These are phyloP conservation scores for Penicillium sp. DNA, from an alignment of 2,329 filamentous ascomycete genomes.

Conservation along the genomic window DNA sequence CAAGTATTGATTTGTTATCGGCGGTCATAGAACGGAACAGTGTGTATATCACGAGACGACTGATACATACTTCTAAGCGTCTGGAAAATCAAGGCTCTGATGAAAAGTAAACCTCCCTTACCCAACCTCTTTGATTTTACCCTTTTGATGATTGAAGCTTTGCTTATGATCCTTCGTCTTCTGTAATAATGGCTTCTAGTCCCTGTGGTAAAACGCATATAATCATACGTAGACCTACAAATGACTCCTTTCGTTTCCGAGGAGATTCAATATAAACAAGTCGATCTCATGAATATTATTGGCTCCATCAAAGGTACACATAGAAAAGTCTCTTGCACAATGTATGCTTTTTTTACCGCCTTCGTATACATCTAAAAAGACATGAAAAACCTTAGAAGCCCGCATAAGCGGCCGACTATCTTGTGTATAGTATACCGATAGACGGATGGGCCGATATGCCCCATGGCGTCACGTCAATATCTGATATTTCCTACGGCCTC, in stretches of 20 bases:
- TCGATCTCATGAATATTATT: constrained; percentile 7
- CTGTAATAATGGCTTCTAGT: constrained; percentile 21
- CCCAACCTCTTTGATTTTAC: constrained; percentile 3
- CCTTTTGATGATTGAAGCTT: constrained; percentile 11
- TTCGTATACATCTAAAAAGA: no score
- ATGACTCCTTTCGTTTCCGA: constrained; percentile 16
- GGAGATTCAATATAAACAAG: constrained; percentile 16
- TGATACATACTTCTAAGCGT: constrained; percentile 15
- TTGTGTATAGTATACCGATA: no score
- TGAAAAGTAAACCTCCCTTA: constrained; percentile 18
- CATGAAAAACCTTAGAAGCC: no score
- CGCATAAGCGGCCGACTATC: no score
- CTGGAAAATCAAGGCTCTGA: constrained; percentile 32
- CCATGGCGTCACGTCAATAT: no score
- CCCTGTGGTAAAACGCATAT: constrained; percentile 18
- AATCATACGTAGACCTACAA: background rate
- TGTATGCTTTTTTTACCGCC: no score
- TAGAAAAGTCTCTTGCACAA: no score
- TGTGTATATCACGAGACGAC: no score
- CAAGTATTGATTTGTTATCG: no score
- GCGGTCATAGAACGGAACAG: no score
- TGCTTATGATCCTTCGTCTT: constrained; percentile 7
- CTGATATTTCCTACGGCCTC: no score
- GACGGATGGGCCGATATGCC: no score
- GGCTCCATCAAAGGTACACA: background rate